Conservation (phyloP, 2,329 filamentous ascomycete genomes). For the Berkeleyomyces basicola region DNA sequence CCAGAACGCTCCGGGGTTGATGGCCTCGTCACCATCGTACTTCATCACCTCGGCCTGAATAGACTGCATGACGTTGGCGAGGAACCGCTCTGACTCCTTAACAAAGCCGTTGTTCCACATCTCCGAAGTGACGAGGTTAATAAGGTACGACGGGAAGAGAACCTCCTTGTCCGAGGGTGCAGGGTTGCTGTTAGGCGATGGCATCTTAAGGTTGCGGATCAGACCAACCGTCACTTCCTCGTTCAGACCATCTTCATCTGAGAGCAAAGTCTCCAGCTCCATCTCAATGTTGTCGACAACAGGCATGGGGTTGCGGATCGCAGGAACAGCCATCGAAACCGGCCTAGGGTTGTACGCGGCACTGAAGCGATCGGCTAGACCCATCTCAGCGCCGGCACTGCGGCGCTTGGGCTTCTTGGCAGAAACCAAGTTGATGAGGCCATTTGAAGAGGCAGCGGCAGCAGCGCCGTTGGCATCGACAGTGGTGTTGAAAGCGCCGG, state of each 20-base stretch:
- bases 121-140: conserved; percentile 96
- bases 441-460: conserved; percentile 37
- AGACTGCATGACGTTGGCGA: conserved; percentile 98
- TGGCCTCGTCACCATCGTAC: conserved; percentile 89
- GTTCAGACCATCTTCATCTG: conserved; percentile 89
- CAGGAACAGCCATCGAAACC: conserved; percentile 81
- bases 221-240: conserved; percentile 94
- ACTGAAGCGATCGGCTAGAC: conserved; percentile 79
- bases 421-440: conserved; percentile 89
- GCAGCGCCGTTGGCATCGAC: conserved; percentile 26
- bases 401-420: conserved; percentile 94
- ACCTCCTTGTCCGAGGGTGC: conserved; percentile 97
- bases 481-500: conserved; percentile 53
- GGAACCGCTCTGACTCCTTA: conserved; percentile 96
- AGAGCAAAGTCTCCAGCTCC: conserved; percentile 83
- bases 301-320: conserved; percentile 33
- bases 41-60: conserved; percentile 99
- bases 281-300: conserved; percentile 81
- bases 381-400: conserved; percentile 74
- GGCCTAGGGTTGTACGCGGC: conserved; percentile 85
- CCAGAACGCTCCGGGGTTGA: conserved; percentile 97
- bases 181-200: conserved; percentile 68
- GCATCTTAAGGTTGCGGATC: conserved; percentile 93
- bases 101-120: conserved; percentile 99
- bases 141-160: conserved; percentile 93